These are phyloP conservation scores for Pseudocercospora musae DNA, from an alignment of 2,329 filamentous ascomycete genomes.

Conservation along the genomic window DNA sequence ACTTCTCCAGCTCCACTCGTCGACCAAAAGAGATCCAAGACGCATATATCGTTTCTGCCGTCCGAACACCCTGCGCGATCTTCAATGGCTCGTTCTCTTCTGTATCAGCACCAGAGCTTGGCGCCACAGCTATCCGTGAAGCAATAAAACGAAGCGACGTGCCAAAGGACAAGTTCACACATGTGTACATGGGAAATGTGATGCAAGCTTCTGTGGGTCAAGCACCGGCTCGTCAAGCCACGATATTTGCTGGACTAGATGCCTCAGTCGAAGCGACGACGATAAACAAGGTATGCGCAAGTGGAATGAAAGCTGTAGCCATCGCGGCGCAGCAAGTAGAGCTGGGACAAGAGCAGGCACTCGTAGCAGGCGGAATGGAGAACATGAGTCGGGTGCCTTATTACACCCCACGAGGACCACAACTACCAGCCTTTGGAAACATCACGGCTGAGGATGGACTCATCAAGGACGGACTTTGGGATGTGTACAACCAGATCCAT, in stretches of 20 bases:
- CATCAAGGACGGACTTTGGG: conserved; percentile 91
- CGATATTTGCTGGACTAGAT: conserved; percentile 81
- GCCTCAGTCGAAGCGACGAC: conserved; percentile 82
- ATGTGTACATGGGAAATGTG: conserved; percentile 98
- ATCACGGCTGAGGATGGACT: conserved; percentile 85
- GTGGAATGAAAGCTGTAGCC: conserved; percentile 85
- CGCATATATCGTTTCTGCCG: conserved; percentile 88
- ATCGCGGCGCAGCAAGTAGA: conserved; percentile 94
- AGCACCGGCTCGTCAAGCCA: conserved; percentile 85
- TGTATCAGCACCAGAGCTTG: conserved; percentile 82
- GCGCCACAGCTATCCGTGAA: conserved; percentile 85
- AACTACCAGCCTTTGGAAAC: conserved; percentile 81
- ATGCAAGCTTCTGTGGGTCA: conserved; percentile 81
- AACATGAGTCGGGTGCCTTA: conserved; percentile 95
- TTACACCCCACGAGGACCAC: conserved; percentile 78
- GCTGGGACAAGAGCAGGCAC: conserved; percentile 80
- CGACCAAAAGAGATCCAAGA: conserved; percentile 70
- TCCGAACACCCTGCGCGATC: conserved; percentile 88
- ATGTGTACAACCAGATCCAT: conserved; percentile 94
- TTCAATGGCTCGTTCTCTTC: conserved; percentile 90
- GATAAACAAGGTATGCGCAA: conserved; percentile 97
- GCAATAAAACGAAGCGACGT: conserved; percentile 83
- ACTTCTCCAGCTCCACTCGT: conserved; percentile 51
- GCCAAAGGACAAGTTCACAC: conserved; percentile 74
- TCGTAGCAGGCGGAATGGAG: conserved; percentile 95